Base-by-base conservation (phyloP, 441 rosid genomes). In the Aleurites moluccanus region DNA sequence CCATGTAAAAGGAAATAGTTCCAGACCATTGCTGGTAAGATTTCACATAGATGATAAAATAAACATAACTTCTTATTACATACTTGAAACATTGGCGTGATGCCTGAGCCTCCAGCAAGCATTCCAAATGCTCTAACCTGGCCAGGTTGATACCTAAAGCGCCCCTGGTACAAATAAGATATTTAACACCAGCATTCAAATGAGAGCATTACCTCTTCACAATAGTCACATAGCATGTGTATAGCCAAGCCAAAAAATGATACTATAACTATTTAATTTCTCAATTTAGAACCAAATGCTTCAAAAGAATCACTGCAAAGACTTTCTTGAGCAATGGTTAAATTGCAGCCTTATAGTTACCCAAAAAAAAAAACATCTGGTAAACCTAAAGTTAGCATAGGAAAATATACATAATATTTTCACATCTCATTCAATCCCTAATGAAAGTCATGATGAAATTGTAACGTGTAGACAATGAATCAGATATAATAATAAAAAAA, bases 31-130 rank as follows among this genome's bases (percentile, higher is more conserved):
- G 20, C 57, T 76, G 44, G 16, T 61, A 71, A 50, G 42, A 53
- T 73, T 55, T 25, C 6, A 20, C 47, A 62, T 73, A 40, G 72
- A 35, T 27, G 2, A 65, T 1, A 21, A 38, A 20, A 45, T 63
- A 35, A 77, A 59, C 44, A 44, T 13, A 23, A 75, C 44, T 45
- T 75, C 42, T 45, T 3, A 67, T 68, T 63, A 65, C 88, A 73
- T 80, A 92, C 99, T 83, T 95, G 99, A 87, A 90, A 95, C 99
- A 92, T 95, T n/a, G 98, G 99, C 78, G 99, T 95, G 80, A 95
- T 95, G 80, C 98, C 99, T 73, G 99, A 88, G 66, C 99, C 99
- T 72, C 99, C 99, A 65, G 96, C 96, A 80, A 91, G 79, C 98
- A 95, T 95, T 71, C 99, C 99, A 68, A 91, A 91, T 70, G 91